Conservation (phyloP, 805 yeast species). For the Hermanozyma aechmeae region DNA sequence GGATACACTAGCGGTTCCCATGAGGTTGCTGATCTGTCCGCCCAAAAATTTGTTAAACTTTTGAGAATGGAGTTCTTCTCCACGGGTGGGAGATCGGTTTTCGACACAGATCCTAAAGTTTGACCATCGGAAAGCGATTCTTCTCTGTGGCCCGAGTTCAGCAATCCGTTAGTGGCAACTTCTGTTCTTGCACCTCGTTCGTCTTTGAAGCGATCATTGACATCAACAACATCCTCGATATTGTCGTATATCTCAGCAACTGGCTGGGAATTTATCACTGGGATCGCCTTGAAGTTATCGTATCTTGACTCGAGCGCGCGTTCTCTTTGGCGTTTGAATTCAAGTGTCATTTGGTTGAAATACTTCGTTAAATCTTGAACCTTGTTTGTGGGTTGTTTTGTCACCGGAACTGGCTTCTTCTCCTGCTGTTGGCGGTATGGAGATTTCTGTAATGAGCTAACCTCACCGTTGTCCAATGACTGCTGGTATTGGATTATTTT, state of each 20-base stretch:
- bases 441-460: constrained; percentile 4
- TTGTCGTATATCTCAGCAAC: constrained; percentile 85
- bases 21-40: constrained; percentile 88
- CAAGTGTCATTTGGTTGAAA: constrained; percentile 71
- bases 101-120: constrained; percentile 1
- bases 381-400: constrained; percentile 10
- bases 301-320: constrained; percentile 53
- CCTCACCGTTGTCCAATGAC: constrained; percentile 10
- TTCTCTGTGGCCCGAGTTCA: not conserved
- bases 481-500: constrained; percentile 11
- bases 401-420: constrained; percentile 1
- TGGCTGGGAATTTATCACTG: constrained; percentile 70
- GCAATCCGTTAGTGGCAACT: too few species aligned
- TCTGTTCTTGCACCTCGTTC: too few species aligned
- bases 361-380: constrained; percentile 61
- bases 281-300: constrained; percentile 56
- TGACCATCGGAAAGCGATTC: not conserved
- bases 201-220: too few species aligned
- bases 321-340: constrained; percentile 83
- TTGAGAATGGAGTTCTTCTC: constrained; percentile 76
- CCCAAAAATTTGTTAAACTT: constrained; percentile 89
- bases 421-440: constrained; percentile 3
- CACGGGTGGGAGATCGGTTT: constrained; percentile 28
- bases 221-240: constrained; percentile 78
- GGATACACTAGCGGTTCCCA: constrained; percentile 94